These are phyloP conservation scores for Litchi chinensis DNA, from an alignment of 345 rosid species.

Conservation along the genomic window DNA sequence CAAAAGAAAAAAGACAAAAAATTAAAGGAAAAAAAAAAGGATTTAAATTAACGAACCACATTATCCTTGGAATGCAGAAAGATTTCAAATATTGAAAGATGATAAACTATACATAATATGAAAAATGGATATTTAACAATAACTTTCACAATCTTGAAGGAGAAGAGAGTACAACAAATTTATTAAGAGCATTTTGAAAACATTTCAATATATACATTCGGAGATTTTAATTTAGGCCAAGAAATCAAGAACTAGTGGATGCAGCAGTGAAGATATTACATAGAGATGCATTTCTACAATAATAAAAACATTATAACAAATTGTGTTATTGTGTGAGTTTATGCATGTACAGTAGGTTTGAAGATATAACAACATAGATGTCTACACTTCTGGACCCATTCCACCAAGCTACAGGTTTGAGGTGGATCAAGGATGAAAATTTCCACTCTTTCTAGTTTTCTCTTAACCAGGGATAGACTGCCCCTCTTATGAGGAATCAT, in stretches of 20 bases:
- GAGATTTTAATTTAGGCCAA: background rate
- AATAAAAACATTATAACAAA: background rate
- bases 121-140: background rate
- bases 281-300: too few species aligned
- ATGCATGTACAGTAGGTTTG: background rate
- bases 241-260: background rate
- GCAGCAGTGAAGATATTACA: background rate
- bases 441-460: background rate
- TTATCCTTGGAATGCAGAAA: background rate
- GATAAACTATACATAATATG: background rate
- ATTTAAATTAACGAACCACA: constrained; percentile 2
- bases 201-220: background rate
- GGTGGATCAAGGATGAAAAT: background rate
- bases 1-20: constrained; percentile 26
- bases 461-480: background rate
- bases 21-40: background rate
- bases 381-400: background rate
- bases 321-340: background rate
- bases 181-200: background rate
- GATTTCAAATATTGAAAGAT: background rate
- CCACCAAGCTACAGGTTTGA: background rate
- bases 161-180: background rate
- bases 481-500: background rate
- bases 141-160: background rate
- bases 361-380: constrained; percentile 2